A percentile compares a stretch with the other conserved stretches of the same genome.
phyloP scores from a whole-genome alignment of 441 rosid species.

The Pelargonium australe region DNA sequence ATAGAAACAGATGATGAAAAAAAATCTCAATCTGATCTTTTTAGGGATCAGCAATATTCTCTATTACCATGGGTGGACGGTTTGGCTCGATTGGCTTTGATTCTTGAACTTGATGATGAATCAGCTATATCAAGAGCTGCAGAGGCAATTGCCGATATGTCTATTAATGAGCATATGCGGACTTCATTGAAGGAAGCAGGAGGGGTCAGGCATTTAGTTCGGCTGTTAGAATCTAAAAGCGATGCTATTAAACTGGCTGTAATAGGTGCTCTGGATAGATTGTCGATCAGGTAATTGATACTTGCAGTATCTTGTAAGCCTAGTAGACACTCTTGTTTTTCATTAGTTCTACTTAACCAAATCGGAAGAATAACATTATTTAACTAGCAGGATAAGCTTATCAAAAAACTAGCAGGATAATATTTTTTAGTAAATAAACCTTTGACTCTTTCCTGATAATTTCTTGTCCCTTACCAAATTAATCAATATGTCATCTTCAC shows the following conservation, averaged over 20 bases:
- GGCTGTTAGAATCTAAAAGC: slow-evolving; percentile 51
- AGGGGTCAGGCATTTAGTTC: slow-evolving; percentile 59
- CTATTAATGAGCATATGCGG: slow-evolving; percentile 67
- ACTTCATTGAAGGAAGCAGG: slow-evolving; percentile 80
- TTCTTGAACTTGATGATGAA: slow-evolving; percentile 73
- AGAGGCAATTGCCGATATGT: slow-evolving; percentile 63
- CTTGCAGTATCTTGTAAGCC: not conserved
- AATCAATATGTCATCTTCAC: slow-evolving; percentile 8
- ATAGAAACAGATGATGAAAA: slow-evolving; percentile 57
- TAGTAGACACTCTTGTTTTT: not conserved
- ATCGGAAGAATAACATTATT: no score
- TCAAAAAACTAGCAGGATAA: no score
- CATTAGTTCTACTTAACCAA: not conserved
- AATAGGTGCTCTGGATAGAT: slow-evolving; percentile 53
- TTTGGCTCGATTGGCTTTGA: slow-evolving; percentile 75
- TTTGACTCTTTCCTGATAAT: no score
- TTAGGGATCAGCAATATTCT: slow-evolving; percentile 34
- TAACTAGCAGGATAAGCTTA: no score
- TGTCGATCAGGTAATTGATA: slow-evolving; percentile 57
- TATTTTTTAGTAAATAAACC: no score
- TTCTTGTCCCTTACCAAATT: not conserved
- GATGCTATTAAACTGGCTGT: slow-evolving; percentile 43
- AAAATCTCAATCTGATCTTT: slow-evolving; percentile 32
- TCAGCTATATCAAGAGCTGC: slow-evolving; percentile 63
- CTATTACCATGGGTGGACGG: slow-evolving; percentile 72